Conservation (phyloP, 164 flowering plant genomes). For the Stephania cephalantha region DNA sequence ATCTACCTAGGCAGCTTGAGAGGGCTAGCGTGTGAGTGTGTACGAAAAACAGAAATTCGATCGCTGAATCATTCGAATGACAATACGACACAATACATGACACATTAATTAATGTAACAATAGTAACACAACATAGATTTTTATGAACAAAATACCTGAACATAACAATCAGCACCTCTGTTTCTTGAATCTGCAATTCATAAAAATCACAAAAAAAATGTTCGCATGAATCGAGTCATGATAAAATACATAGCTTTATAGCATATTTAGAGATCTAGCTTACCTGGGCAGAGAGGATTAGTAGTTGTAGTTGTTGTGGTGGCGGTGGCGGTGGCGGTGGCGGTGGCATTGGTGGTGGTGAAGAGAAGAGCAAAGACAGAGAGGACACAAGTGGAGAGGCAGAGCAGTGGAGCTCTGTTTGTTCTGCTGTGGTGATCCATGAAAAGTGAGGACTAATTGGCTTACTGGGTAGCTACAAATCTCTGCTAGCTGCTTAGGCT, state of each 20-base stretch:
- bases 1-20: too few relatives aligned
- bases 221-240: background rate
- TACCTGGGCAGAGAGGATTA: slow-evolving; percentile 19
- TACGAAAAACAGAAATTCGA: background rate
- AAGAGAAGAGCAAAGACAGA: slow-evolving; percentile 28
- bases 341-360: slow-evolving; percentile 12
- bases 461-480: background rate
- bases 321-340: slow-evolving; percentile 10
- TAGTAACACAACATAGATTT: background rate
- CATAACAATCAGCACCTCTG: slow-evolving; percentile 1
- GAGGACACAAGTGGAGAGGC: slow-evolving; percentile 26
- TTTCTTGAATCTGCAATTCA: slow-evolving; percentile 10
- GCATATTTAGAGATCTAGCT: background rate
- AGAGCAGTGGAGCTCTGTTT: slow-evolving; percentile 9
- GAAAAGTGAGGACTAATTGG: background rate
- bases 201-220: slow-evolving; percentile 12
- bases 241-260: background rate
- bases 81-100: background rate
- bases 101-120: background rate
- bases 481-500: background rate
- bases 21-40: background rate
- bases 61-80: background rate
- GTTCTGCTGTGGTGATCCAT: slow-evolving; percentile 22
- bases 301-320: background rate
- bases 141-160: slow-evolving; percentile 9